These are phyloP conservation scores for Centella asiatica DNA, from an alignment of 129 eudicot genomes.

Conservation along the genomic window DNA sequence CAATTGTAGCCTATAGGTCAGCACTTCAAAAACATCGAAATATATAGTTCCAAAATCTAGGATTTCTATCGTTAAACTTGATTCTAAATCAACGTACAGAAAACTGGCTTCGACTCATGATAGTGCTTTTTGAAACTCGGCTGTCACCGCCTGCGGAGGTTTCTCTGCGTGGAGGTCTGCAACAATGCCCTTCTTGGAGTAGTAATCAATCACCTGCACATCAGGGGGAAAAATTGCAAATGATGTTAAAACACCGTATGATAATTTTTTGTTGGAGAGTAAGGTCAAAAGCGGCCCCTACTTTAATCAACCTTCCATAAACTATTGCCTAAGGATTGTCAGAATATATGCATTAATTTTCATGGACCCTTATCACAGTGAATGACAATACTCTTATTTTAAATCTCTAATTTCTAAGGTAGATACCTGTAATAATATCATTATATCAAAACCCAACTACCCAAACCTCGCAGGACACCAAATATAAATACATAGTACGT, in stretches of 20 bases:
- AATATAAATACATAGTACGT: background rate
- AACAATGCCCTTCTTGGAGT: conserved; percentile 53
- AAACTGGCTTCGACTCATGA: conserved; percentile 18
- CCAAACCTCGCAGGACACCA: background rate
- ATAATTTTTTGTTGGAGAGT: background rate
- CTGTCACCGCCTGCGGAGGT: conserved; percentile 64
- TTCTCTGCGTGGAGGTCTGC: conserved; percentile 83
- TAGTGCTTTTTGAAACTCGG: conserved; percentile 63
- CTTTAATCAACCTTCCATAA: too few species aligned
- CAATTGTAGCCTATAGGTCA: too few species aligned
- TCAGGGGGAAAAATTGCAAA: background rate
- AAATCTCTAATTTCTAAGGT: too few species aligned
- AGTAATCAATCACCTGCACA: conserved; percentile 81
- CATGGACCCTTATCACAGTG: too few species aligned
- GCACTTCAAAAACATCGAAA: too few species aligned
- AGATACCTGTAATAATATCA: too few species aligned
- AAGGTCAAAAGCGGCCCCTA: too few species aligned
- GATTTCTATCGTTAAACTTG: background rate
- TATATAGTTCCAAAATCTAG: too few species aligned
- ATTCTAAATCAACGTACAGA: conserved; percentile 6
- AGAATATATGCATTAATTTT: too few species aligned
- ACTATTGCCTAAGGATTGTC: too few species aligned
- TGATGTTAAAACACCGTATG: background rate
- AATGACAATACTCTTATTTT: too few species aligned
- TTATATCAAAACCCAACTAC: background rate